Base-by-base conservation (phyloP, 345 rosid genomes). In the Populus deltoides region DNA sequence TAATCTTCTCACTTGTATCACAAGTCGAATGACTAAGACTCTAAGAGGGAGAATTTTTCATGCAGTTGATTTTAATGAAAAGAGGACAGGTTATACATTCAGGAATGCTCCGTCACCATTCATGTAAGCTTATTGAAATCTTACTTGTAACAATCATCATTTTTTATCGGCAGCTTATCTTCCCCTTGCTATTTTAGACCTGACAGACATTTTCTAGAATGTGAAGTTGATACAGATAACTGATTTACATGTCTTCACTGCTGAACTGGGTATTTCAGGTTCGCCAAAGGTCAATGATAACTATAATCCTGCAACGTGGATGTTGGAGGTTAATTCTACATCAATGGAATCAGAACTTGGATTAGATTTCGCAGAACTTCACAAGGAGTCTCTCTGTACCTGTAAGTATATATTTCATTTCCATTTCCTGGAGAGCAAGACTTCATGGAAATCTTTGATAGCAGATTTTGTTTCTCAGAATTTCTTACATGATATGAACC, bases 241-340 rank as follows among this genome's bases (percentile, higher is more conserved):
- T 35, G 36, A 35, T 35, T 35, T 35, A 4, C 36, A 35, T 35
- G 36, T 35, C 36, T 35, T 35, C 36, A 35, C 36, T 35, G 36
- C 24, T 53, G n/a, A 6, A 20, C 67, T 59, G 76, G 49, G 20
- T 7, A 59, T 59, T 38, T 20, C 45, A 15, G 68, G 76, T 36
- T 39, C 59, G 16, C 68, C 67, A 12, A 13, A 36, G 41, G 38
- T 73, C 20, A 73, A 57, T 38, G 67, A 73, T 16, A 35, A 38
- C 49, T 38, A 73, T 7, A 73, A 73, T 61, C 76, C 68, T 1
- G 76, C 76, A 53, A 75, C 83, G 22, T 75, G 79, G 83, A 70
- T 80, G 79, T 68, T 80, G 25, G 83, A 80, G 10, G 75, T 75
- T 63, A 80, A 79, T 39, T 57, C 82, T 12, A 12, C 66, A 7